Evolutionary conservation across 2,329 filamentous ascomycete genomes (phyloP).

Genomic region (Monosporascus ibericus): DNA sequence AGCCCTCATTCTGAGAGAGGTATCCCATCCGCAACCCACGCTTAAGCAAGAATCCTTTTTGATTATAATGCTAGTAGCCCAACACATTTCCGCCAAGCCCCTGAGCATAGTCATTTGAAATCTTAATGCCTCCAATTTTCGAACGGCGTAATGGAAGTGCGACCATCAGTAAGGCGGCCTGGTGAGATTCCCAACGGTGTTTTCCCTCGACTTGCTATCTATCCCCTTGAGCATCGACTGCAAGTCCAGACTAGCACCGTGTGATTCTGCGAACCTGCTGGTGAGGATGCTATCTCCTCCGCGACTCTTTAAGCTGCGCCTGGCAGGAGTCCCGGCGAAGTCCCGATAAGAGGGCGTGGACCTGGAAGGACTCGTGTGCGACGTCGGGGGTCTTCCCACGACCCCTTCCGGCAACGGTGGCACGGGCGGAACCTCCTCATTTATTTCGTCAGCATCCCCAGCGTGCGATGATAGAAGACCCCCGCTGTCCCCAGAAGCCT

Average conservation of each 20-base stretch:
- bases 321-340: constrained; percentile 23
- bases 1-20: too few relatives aligned
- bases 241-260: constrained; percentile 20
- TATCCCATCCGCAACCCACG: too few relatives aligned
- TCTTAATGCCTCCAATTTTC: neutral
- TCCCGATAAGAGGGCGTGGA: constrained; percentile 29
- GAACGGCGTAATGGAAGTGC: constrained; percentile 7
- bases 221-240: constrained; percentile 28
- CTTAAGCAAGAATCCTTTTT: too few relatives aligned
- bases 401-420: constrained; percentile 43
- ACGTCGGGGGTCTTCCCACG: constrained; percentile 15
- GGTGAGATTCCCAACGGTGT: constrained; percentile 25
- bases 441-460: constrained; percentile 23
- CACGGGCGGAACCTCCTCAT: constrained; percentile 45
- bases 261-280: constrained; percentile 14
- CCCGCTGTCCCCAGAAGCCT: constrained; percentile 18
- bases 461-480: constrained; percentile 24
- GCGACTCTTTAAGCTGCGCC: constrained; percentile 21
- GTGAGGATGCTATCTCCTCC: constrained; percentile 22
- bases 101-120: too few relatives aligned
- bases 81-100: too few relatives aligned
- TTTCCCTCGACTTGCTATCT: constrained; percentile 26
- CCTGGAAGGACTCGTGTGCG: constrained; percentile 15
- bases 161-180: constrained; percentile 23
- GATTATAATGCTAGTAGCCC: too few relatives aligned